phyloP scores from a whole-genome alignment of 2,329 filamentous ascomycete genomes.

The Orbilia javanica region DNA sequence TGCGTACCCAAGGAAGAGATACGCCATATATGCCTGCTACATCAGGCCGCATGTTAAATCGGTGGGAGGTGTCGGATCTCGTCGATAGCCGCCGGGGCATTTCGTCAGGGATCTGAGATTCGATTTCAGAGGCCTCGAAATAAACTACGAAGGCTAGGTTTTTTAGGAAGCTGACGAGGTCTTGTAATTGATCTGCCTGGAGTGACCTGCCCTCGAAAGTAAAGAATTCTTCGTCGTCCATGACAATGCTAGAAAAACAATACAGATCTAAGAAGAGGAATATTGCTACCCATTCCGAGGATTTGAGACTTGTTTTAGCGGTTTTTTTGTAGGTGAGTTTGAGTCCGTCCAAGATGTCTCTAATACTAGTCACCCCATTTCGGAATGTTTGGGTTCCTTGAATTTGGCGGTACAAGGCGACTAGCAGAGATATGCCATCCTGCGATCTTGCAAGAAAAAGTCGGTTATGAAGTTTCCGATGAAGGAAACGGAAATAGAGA shows the following conservation, averaged over 20 bases:
- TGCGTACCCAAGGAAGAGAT: conserved; percentile 74
- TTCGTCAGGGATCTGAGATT: conserved; percentile 64
- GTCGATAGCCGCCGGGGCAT: conserved; percentile 44
- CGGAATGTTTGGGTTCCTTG: conserved; percentile 26
- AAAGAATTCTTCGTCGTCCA: conserved; percentile 97
- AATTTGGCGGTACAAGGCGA: conserved; percentile 19
- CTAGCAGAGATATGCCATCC: conserved; percentile 18
- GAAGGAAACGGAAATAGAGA: conserved; percentile 39
- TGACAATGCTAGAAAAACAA: conserved; percentile 89
- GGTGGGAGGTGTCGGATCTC: conserved; percentile 70
- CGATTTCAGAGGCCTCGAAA: conserved; percentile 80
- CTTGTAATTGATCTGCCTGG: conserved; percentile 77
- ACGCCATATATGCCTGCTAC: conserved; percentile 83
- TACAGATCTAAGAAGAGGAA: conserved; percentile 94
- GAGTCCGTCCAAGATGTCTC: conserved; percentile 32
- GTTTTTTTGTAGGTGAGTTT: conserved; percentile 19
- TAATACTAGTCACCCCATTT: conserved; percentile 5
- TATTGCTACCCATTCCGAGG: conserved; percentile 84
- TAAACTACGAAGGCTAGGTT: conserved; percentile 90
- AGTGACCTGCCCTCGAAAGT: conserved; percentile 74
- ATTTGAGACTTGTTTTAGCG: neutral
- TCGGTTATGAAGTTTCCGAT: conserved; percentile 43
- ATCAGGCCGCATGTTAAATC: conserved; percentile 80
- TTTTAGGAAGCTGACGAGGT: conserved; percentile 85
- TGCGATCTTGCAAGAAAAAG: conserved; percentile 45